Evolutionary conservation across 495 filamentous ascomycete species (phyloP).

Genomic region (Neurospora sp.): DNA sequence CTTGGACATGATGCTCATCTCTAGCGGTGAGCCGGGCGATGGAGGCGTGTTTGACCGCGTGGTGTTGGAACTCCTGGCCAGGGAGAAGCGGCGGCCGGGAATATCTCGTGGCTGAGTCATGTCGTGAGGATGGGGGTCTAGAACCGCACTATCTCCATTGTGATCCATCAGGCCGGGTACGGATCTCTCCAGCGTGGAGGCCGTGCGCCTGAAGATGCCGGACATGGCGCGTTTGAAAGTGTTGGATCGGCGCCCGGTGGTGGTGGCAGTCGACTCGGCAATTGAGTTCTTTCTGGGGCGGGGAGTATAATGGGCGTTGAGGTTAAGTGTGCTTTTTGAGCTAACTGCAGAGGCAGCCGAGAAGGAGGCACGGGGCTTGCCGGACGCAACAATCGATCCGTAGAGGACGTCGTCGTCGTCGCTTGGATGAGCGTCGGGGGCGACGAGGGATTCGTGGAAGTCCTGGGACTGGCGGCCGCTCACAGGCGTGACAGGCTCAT

Average conservation of each 20-base stretch:
- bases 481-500: constrained; percentile 39
- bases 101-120: constrained; percentile 14
- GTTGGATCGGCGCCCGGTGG: constrained; percentile 10
- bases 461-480: constrained; percentile 42
- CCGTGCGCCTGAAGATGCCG: constrained; percentile 23
- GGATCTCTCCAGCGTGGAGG: constrained; percentile 21
- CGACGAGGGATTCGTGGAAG: constrained; percentile 30
- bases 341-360: neutral
- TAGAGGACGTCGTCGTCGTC: neutral
- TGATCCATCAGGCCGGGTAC: constrained; percentile 7
- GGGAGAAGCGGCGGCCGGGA: constrained; percentile 34
- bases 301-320: constrained; percentile 4
- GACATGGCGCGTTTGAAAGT: constrained; percentile 29
- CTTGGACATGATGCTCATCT: constrained; percentile 21
- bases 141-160: constrained; percentile 7
- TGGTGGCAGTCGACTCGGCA: constrained; percentile 1
- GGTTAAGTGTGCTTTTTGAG: constrained; percentile 1
- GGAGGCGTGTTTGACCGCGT: constrained; percentile 46
- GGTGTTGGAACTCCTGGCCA: constrained; percentile 34
- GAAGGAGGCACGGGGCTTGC: neutral
- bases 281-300: neutral
- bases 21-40: constrained; percentile 36
- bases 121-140: constrained; percentile 12
- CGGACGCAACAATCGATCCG: neutral
- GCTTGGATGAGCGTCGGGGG: neutral